Conservation (phyloP, 1,139 yeast species). For the Maudiozyma humilis region DNA sequence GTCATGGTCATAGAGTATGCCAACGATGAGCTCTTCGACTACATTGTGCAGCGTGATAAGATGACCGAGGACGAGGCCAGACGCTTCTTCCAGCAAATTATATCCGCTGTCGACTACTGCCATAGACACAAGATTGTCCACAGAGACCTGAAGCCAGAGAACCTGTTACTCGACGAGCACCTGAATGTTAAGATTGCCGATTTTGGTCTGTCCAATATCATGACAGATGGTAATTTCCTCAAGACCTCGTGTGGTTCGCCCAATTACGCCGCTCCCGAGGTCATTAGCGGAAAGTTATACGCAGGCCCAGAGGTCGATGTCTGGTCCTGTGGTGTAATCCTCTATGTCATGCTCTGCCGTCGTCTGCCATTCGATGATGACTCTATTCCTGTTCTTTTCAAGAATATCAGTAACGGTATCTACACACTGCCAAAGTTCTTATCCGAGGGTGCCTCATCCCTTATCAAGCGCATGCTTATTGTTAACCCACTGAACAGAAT, state of each 20-base stretch:
- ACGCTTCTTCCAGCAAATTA: constrained; percentile 92
- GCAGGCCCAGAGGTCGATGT: constrained; percentile 99
- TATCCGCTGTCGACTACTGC: constrained; percentile 96
- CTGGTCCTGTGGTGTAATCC: constrained; percentile 96
- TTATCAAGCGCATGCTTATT: constrained; percentile 86
- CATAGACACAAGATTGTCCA: constrained; percentile 97
- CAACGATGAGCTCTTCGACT: constrained; percentile 91
- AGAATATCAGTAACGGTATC: constrained; percentile 90
- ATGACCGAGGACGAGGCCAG: constrained; percentile 94
- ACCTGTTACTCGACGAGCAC: constrained; percentile 80
- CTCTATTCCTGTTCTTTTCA: constrained; percentile 90
- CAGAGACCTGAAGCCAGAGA: constrained; percentile 92
- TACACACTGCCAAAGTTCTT: constrained; percentile 86
- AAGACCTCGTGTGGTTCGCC: constrained; percentile 97
- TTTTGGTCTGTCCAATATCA: constrained; percentile 88
- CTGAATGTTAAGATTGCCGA: constrained; percentile 94
- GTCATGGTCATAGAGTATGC: constrained; percentile 98
- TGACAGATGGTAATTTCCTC: constrained; percentile 96
- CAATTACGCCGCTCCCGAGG: constrained; percentile 97
- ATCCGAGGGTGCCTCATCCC: constrained; percentile 78
- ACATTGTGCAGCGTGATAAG: constrained; percentile 89
- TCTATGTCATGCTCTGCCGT: constrained; percentile 95
- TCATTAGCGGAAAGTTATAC: constrained; percentile 87
- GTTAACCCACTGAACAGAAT: constrained; percentile 95
- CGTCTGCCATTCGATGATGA: constrained; percentile 97